phyloP scores from a whole-genome alignment of 768 basidiomycete species.

The Hortiboletus flavorubellus region DNA sequence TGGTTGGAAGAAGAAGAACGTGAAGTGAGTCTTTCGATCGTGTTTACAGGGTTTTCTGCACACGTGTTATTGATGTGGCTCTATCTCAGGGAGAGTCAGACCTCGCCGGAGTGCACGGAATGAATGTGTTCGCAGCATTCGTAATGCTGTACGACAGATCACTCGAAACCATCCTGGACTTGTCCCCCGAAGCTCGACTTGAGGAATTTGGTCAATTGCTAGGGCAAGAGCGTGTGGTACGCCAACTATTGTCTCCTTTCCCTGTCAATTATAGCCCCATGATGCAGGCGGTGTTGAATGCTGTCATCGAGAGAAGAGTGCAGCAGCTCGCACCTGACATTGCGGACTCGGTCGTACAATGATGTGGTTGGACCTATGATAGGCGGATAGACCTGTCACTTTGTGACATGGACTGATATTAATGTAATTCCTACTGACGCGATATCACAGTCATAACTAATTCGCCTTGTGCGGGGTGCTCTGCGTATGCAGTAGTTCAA shows the following conservation, averaged over 20 bases:
- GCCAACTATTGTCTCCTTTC: conserved; percentile 22
- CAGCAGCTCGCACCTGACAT: conserved; percentile 25
- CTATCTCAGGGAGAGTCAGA: conserved; percentile 54
- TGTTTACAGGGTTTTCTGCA: conserved; percentile 3
- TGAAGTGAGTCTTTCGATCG: conserved; percentile 39
- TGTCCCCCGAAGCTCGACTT: conserved; percentile 45
- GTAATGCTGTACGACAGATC: conserved; percentile 54
- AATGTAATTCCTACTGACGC: conserved; percentile 30
- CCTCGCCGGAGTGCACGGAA: conserved; percentile 52
- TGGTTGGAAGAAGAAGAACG: conserved; percentile 60
- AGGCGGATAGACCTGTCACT: conserved; percentile 1
- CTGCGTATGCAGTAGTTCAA: conserved; percentile 22
- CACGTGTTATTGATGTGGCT: conserved; percentile 15
- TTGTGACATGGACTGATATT: conserved; percentile 20
- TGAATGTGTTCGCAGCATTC: conserved; percentile 71
- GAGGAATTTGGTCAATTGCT: conserved; percentile 45
- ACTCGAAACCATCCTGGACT: conserved; percentile 53
- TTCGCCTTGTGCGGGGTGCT: conserved; percentile 10
- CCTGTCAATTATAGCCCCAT: conserved; percentile 5
- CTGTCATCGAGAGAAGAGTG: conserved; percentile 34
- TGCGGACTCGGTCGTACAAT: conserved; percentile 11
- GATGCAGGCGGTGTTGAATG: conserved; percentile 35
- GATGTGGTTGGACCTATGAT: conserved; percentile 9
- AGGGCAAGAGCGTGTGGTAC: conserved; percentile 51
- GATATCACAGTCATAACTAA: conserved; percentile 26